Conservation (phyloP, 2,329 filamentous ascomycete genomes). For the Uncinocarpus reesii region DNA sequence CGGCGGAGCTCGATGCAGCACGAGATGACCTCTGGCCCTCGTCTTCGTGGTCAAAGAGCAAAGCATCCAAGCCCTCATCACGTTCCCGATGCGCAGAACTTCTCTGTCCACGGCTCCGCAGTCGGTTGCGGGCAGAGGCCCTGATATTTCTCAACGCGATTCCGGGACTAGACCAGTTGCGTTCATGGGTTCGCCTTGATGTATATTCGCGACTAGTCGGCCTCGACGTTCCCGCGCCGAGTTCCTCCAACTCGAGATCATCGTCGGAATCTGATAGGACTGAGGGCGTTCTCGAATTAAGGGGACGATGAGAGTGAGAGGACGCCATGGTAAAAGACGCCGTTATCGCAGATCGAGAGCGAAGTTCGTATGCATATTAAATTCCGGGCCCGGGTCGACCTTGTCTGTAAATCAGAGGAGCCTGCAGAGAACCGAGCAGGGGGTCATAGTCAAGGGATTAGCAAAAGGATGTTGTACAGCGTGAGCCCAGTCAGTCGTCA, state of each 20-base stretch:
- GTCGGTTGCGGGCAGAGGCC: constrained; percentile 37
- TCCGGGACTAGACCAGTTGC: constrained; percentile 27
- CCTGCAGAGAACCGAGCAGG: neutral
- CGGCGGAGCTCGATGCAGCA: constrained; percentile 47
- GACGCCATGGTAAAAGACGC: neutral
- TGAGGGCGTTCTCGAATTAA: constrained; percentile 12
- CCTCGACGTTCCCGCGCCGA: constrained; percentile 30
- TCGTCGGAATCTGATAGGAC: constrained; percentile 26
- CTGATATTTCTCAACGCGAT: constrained; percentile 43
- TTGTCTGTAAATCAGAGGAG: neutral
- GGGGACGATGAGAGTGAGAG: constrained; percentile 1
- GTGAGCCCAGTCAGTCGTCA: neutral
- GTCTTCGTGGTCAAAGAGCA: constrained; percentile 55
- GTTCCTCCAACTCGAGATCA: constrained; percentile 39
- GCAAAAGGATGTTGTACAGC: no score
- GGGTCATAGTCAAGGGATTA: neutral
- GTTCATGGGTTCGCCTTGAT: constrained; percentile 13
- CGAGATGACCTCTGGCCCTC: constrained; percentile 49
- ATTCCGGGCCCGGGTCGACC: neutral
- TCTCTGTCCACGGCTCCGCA: constrained; percentile 24
- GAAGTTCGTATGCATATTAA: constrained; percentile 3
- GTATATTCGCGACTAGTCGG: constrained; percentile 20
- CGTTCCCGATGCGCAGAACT: constrained; percentile 32
- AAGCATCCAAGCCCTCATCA: constrained; percentile 56
- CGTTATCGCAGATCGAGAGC: neutral